These are phyloP conservation scores for Trichoderma hamatum DNA, from an alignment of 2,329 filamentous ascomycete genomes.

Conservation along the genomic window DNA sequence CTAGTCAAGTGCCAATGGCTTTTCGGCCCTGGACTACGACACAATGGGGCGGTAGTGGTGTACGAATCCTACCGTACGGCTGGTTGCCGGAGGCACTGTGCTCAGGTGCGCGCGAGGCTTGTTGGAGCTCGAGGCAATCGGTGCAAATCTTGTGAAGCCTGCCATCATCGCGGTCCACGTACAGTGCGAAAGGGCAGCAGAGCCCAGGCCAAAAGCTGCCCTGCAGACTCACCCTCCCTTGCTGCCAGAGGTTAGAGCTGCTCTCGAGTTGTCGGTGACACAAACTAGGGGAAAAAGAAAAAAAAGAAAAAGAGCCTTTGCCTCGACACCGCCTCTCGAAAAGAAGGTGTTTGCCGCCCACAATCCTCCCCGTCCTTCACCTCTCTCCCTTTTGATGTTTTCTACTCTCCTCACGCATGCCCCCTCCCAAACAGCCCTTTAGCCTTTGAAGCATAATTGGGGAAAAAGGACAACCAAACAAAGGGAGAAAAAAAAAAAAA, in stretches of 20 bases:
- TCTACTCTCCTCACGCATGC: neutral
- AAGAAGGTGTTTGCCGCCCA: neutral
- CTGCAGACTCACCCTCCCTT: conserved; percentile 25
- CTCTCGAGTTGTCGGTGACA: conserved; percentile 23
- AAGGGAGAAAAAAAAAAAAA: too few relatives aligned
- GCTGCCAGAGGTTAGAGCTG: neutral
- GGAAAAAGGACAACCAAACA: neutral
- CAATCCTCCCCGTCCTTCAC: neutral
- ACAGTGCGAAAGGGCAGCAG: conserved; percentile 11
- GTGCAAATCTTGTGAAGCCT: neutral
- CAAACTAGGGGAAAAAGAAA: neutral
- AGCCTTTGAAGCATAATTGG: neutral
- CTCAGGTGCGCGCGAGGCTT: neutral
- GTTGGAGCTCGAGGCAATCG: neutral
- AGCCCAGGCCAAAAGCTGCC: neutral
- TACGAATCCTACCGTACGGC: conserved; percentile 17
- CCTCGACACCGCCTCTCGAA: conserved; percentile 24
- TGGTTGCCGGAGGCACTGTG: conserved; percentile 17
- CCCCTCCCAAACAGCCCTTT: neutral
- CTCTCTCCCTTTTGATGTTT: neutral
- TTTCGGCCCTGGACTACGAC: conserved; percentile 16
- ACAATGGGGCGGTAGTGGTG: conserved; percentile 1
- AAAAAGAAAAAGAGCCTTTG: neutral
- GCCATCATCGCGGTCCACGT: neutral
- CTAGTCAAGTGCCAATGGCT: conserved; percentile 10